Evolutionary conservation across 1,284 basidiomycete species (phyloP), one percentile per base, ranked within the genome.

Genomic region (Chiua sp.): DNA sequence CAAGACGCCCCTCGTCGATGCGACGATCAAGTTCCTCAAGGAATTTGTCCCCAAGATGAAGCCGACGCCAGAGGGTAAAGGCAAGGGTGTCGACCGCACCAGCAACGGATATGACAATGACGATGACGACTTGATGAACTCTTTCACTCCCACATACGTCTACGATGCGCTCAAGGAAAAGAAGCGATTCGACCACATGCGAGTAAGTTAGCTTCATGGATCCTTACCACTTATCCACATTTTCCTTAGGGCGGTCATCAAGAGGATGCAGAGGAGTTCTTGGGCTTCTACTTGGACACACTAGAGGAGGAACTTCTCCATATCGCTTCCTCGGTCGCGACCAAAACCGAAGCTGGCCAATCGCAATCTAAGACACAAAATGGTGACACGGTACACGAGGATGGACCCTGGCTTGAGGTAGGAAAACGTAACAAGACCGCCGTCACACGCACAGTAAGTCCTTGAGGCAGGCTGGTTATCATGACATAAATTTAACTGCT

Each of bases 261-360:
- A 79, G 97, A 99, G 77, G 97, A 99, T 63, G 97, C 97, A 1
- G 96, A 99, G 75, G 97, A 99, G 77, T 99, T 98, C 77, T 82
- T 98, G n/a, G 96, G 97, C 12, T 98, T 98, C 79, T 96, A 95
- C 79, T 82, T 98, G 49, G 96, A 98, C 73, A 94, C 95, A 1
- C 80, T 99, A 4, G 96, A 98, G 75, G 97, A 99, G 71, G 97
- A 99, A 77, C 77, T 98, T 18, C 78, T 94, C 6, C 82, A 82
- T 2, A 79, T 96, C 7, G 78, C 87, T 48, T 76, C 84, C 33
- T 78, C 82, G 0, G 65, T 88, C 12, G 74, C 72, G 51, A 78
- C 80, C 3, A 55, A 68, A 53, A 62, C 72, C 18, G 62, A 59
- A 8, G 26, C 51, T 26, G 49, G 42, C 10, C 63, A 63, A 39